Evolutionary conservation across 2,329 filamentous ascomycete species (phyloP).

Genomic region (Sphaceloma murrayae): DNA sequence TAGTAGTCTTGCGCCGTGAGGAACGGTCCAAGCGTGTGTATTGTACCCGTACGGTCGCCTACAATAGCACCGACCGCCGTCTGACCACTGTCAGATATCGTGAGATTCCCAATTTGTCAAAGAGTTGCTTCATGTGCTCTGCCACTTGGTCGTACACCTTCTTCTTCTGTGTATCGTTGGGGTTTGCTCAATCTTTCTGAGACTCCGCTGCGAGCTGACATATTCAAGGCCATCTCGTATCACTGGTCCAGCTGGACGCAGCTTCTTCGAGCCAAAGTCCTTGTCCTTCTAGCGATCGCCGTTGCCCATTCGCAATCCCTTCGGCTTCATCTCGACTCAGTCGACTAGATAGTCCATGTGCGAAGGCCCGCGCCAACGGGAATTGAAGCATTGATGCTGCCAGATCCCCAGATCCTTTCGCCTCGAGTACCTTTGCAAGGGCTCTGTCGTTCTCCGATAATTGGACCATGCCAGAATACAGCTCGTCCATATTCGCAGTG

Average conservation of each 20-base stretch:
- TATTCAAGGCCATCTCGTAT: too few species aligned
- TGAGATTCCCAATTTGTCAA: not conserved
- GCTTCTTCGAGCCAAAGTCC: not conserved
- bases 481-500: conserved; percentile 4
- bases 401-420: not conserved
- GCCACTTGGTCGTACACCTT: conserved; percentile 1
- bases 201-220: too few species aligned
- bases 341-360: not conserved
- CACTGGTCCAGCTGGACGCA: too few species aligned
- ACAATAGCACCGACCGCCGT: conserved; percentile 2
- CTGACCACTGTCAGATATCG: not conserved
- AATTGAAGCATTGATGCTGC: not conserved
- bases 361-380: not conserved
- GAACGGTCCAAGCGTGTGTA: not conserved
- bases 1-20: not conserved
- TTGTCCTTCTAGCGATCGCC: not conserved
- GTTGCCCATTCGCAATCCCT: not conserved
- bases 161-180: not conserved
- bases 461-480: not conserved
- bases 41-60: not conserved
- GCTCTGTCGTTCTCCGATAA: not conserved
- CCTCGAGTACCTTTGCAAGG: not conserved
- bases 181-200: too few species aligned
- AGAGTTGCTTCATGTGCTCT: not conserved
- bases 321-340: not conserved